Evolutionary conservation across 768 basidiomycete genomes (phyloP).

Genomic region (Rhodocollybia butyracea): DNA sequence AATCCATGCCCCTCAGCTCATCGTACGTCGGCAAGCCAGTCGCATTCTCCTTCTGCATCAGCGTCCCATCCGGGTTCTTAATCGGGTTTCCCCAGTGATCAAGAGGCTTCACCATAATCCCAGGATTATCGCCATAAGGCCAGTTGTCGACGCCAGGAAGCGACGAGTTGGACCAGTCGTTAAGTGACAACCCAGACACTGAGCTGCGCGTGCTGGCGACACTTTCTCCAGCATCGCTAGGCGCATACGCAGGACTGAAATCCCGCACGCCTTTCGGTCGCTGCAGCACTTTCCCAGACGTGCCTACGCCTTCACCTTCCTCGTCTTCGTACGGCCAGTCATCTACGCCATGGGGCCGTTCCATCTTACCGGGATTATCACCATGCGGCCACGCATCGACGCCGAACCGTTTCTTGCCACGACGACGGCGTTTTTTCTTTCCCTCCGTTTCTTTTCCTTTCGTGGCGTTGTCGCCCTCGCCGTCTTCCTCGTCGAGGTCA

Average conservation of each 20-base stretch:
- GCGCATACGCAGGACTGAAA: neutral
- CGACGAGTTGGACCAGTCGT: neutral
- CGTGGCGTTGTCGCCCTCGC: neutral
- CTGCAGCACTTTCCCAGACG: neutral
- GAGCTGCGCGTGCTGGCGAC: neutral
- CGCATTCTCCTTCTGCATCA: conserved; percentile 2
- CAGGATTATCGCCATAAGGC: conserved; percentile 9
- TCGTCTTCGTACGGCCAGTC: conserved; percentile 5
- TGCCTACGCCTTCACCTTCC: neutral
- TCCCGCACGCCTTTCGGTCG: neutral
- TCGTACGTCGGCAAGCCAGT: neutral
- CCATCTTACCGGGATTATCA: conserved; percentile 3
- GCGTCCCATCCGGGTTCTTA: neutral
- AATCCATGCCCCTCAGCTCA: conserved; percentile 2
- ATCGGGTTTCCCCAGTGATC: conserved; percentile 1
- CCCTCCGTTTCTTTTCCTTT: neutral
- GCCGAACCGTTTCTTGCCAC: conserved; percentile 4
- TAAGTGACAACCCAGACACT: neutral
- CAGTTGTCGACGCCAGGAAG: conserved; percentile 4
- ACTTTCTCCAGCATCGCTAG: neutral
- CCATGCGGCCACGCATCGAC: conserved; percentile 7
- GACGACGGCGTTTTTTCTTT: conserved; percentile 6
- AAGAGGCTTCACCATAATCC: conserved; percentile 5
- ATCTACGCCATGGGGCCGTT: conserved; percentile 1
- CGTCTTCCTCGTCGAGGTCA: neutral